A percentile compares a stretch with the other conserved stretches of the same genome.
Conservation (phyloP, 331 rosid species). For the Prunus yedoensis region DNA sequence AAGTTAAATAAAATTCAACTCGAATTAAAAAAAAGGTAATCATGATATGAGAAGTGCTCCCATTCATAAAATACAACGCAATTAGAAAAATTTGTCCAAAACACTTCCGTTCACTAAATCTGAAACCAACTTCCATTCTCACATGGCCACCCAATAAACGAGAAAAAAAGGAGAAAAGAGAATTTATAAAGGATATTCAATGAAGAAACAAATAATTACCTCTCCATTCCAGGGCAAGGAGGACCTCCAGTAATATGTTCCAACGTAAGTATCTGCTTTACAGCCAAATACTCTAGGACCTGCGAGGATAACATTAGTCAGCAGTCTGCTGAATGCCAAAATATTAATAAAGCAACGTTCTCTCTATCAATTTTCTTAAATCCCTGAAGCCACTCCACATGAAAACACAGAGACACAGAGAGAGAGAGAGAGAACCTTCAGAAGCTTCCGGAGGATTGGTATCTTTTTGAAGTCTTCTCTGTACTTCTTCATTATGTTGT, state of each 20-base stretch:
- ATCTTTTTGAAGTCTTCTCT: constrained; percentile 91
- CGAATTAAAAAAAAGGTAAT: constrained; percentile 1
- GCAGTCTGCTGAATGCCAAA: not conserved
- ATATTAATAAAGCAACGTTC: constrained; percentile 5
- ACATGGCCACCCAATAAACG: not conserved
- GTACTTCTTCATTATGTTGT: constrained; percentile 85
- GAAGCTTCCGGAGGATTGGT: constrained; percentile 96
- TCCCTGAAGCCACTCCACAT: constrained; percentile 2
- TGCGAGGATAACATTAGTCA: constrained; percentile 39
- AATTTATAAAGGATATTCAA: not conserved
- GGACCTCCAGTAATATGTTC: constrained; percentile 85
- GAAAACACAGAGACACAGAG: not conserved
- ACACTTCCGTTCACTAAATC: not conserved
- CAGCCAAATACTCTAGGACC: constrained; percentile 87
- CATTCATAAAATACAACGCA: not conserved
- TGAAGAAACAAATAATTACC: constrained; percentile 39
- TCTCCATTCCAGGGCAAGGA: constrained; percentile 95
- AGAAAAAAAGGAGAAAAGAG: not conserved
- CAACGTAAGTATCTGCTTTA: constrained; percentile 68
- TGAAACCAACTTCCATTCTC: not conserved
- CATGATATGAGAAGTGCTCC: not conserved
- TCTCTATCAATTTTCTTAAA: constrained; percentile 13
- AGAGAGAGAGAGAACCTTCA: constrained; percentile 53
- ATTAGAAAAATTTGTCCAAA: not conserved
- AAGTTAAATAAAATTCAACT: constrained; percentile 12